Base-by-base conservation (phyloP, 768 basidiomycete species). In the Trametes gibbosa region DNA sequence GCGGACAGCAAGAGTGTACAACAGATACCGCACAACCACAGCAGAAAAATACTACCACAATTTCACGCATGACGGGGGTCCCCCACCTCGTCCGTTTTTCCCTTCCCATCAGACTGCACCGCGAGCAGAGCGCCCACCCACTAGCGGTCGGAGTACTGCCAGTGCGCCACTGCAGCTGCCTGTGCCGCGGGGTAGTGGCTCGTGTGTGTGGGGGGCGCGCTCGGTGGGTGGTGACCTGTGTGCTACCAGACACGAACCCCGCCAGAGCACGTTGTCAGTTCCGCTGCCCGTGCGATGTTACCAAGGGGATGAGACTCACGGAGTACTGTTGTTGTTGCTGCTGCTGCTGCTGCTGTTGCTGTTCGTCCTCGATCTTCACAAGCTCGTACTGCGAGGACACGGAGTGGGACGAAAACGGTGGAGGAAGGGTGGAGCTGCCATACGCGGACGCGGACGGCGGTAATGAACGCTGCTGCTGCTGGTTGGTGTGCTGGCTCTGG, bases 291-390 rank as follows among this genome's bases (percentile, higher is more conserved):
- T 40, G 6, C 2, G 25, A 7, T 7, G 24, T n/a, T 5, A 32
- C 37, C 24, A 32, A 13, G 23, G 13, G 23, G 24, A n/a, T 6
- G 39, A 5, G 40, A 67, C 80, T 68, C 69, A 84, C 85, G 63
- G 72, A 74, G 51, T 84, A 83, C 66, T 79, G 67, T 17, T 46
- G 72, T 35, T 87, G 37, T 14, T 39, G 67, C 21, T 46, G 72
- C 37, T 87, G 29, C 21, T 46, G 72, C 37, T 87, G 37, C 21
- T 46, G 72, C 37, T 87, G 37, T 14, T 39, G 67, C 21, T 46
- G 72, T 35, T 87, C 86, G 51, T 89, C 87, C 69, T 89, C 87
- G 35, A 87, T 81, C 63, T 89, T 89, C 56, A 88, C 85, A 16
- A 65, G 82, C 76, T 23, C 82, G 77, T 66, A 67, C 56, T 67